Conservation (phyloP, 495 filamentous ascomycete species). For the Clavariopsis aquatica region DNA sequence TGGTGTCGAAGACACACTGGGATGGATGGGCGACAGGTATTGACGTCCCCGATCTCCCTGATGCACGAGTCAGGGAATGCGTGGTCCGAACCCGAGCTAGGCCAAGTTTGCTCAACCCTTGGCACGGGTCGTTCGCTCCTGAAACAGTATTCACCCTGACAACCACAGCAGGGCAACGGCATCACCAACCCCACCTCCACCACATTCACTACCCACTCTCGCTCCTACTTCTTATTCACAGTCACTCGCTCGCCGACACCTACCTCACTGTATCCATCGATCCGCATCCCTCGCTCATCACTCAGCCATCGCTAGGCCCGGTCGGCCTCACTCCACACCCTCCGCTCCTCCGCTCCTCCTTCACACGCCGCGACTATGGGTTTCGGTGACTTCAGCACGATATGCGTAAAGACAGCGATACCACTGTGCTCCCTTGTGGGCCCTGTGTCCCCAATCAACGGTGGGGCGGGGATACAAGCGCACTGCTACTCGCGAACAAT, state of each 20-base stretch:
- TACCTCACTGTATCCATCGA: neutral
- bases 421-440: constrained; percentile 88
- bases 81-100: too few relatives aligned
- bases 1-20: too few relatives aligned
- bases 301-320: neutral
- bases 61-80: too few relatives aligned
- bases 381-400: constrained; percentile 83
- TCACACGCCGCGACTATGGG: constrained; percentile 58
- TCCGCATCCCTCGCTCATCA: too few relatives aligned
- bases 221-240: constrained; percentile 5
- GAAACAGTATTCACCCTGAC: constrained; percentile 26
- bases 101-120: too few relatives aligned
- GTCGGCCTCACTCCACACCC: neutral
- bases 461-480: constrained; percentile 76
- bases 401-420: constrained; percentile 82
- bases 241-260: constrained; percentile 17
- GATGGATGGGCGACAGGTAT: too few relatives aligned
- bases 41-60: too few relatives aligned
- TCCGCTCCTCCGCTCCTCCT: neutral
- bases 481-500: constrained; percentile 94
- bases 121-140: constrained; percentile 15
- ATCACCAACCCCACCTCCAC: neutral
- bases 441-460: constrained; percentile 61
- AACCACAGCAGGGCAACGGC: constrained; percentile 11
- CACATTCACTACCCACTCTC: neutral